Conservation (phyloP, 1,284 basidiomycete species). For the Taiwanofungus camphoratus region DNA sequence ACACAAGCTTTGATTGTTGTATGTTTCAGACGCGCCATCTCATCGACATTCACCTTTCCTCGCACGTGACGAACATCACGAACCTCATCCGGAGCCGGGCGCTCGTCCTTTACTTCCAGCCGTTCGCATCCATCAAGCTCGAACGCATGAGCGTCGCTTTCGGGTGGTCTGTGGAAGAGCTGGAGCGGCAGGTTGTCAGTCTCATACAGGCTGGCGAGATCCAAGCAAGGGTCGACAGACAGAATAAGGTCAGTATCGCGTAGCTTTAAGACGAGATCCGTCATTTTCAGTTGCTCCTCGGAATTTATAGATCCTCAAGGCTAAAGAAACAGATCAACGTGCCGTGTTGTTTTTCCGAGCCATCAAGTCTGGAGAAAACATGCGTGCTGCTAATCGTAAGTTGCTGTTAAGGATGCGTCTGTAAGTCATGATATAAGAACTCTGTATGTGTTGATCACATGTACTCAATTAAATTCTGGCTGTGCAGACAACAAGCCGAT, state of each 20-base stretch:
- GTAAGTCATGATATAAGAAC: constrained; percentile 35
- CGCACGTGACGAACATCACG: constrained; percentile 57
- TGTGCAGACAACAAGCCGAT: constrained; percentile 62
- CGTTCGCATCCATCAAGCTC: constrained; percentile 76
- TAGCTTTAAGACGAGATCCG: neutral
- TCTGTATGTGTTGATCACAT: neutral
- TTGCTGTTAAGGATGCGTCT: constrained; percentile 71
- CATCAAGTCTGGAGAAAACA: constrained; percentile 63
- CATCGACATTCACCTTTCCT: constrained; percentile 69
- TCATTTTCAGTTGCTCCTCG: neutral
- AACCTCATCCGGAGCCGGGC: constrained; percentile 65
- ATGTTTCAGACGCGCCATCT: constrained; percentile 60
- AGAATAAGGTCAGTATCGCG: constrained; percentile 55
- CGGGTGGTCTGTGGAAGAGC: constrained; percentile 68
- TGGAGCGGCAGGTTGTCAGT: constrained; percentile 63
- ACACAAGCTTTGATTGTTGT: no score
- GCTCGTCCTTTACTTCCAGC: constrained; percentile 80
- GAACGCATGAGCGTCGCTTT: constrained; percentile 78
- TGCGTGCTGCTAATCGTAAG: constrained; percentile 68
- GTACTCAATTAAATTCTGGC: constrained; percentile 8
- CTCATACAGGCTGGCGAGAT: constrained; percentile 75
- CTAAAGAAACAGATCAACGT: constrained; percentile 68
- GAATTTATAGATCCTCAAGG: constrained; percentile 55
- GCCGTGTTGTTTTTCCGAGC: constrained; percentile 69
- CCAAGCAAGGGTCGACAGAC: constrained; percentile 73